Percentiles rank a stretch among this genome's conserved stretches.
Evolutionary conservation across 306 rosid genomes (phyloP).

Genomic region (Myrica gale): DNA sequence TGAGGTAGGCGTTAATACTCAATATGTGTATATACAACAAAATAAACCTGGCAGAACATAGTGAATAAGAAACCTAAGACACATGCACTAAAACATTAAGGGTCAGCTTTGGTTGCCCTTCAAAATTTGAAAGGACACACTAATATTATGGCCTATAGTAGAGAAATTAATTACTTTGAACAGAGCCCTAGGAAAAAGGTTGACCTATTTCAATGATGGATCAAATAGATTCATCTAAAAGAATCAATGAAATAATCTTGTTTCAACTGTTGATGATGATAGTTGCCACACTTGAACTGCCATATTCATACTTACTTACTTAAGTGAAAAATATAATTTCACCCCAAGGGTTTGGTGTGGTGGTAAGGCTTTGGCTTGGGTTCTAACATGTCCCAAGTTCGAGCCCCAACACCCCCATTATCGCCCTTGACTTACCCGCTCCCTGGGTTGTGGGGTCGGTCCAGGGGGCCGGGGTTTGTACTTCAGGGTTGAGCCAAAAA

Average conservation of each 20-base stretch:
- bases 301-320: background rate
- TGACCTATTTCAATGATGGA: background rate
- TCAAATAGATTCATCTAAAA: background rate
- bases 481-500: too few relatives aligned
- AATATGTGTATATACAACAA: background rate
- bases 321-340: background rate
- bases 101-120: background rate
- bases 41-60: background rate
- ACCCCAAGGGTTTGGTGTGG: too few relatives aligned
- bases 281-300: background rate
- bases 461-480: too few relatives aligned
- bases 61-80: background rate
- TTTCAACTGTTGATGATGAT: background rate
- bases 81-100: background rate
- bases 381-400: too few relatives aligned
- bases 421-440: too few relatives aligned
- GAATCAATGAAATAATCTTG: background rate
- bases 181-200: background rate
- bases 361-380: too few relatives aligned
- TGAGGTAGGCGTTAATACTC: background rate
- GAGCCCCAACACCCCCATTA: too few relatives aligned
- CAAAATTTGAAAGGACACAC: background rate
- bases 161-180: background rate
- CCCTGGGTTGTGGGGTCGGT: too few relatives aligned
- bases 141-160: background rate